Base-by-base conservation (phyloP, 2,329 filamentous ascomycete genomes). In the Diaporthe citri region DNA sequence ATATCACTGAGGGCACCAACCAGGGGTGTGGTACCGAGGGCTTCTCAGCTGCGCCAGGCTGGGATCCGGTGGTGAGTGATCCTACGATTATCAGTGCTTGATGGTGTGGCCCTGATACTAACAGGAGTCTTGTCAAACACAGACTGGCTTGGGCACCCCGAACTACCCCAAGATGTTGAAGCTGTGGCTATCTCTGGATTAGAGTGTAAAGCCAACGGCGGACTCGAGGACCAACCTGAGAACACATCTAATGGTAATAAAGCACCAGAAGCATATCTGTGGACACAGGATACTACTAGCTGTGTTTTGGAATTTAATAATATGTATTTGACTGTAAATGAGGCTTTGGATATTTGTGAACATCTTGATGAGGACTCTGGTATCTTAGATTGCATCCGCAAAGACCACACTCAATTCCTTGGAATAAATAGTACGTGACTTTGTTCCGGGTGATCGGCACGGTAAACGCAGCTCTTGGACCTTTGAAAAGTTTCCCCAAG, bases 131-230 rank as follows among this genome's bases (percentile, higher is more conserved):
- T 9, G 0, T 41, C 9, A 52, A 52, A 52, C 28, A 69, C 13
- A 69, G 64, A 79, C 78, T 17, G 76, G 77, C n/a, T 48, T 78
- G 17, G 77, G 78, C 9, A 71, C 74, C 20, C 69, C 75, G 13
- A 74, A 77, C 39, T 79, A 73, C 69, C 60, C 73, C 62, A 76
- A 57, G 76, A 31, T 78, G 75, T 62, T 64, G 66, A 69, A 46
- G n/a, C 28, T 78, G 36, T 87, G 86, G 75, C 77, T 88, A 46
- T 69, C 64, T 31, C 34, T 69, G n/a, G 22, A 67, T 17, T 67
- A 67, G n/a, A 41, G 57, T 31, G 17, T 25, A 46, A 46, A 31
- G 39, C n/a, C 41, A 22, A 64, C 31, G n/a, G 39, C 36, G 39
- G 25, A 20, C 25, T 28, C 20, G n/a, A 31, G 36, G 59, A 39